A percentile compares a stretch with the other conserved stretches of the same genome.
These are phyloP conservation scores for Talaromyces thailandensis DNA, from an alignment of 495 filamentous ascomycete genomes.

Conservation along the genomic window DNA sequence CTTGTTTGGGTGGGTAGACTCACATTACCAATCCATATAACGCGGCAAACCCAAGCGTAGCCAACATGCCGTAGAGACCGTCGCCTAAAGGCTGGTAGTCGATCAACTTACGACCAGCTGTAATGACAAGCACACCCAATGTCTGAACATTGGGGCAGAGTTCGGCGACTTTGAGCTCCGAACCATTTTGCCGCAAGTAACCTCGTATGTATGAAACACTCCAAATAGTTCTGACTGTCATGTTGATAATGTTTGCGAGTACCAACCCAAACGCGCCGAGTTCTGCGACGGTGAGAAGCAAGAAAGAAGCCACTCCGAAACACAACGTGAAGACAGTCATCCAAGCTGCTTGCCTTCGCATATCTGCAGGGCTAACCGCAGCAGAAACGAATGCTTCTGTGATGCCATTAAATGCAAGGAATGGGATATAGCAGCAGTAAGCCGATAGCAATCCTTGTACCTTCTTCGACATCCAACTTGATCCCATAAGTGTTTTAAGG, in stretches of 20 bases:
- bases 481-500: conserved; percentile 64
- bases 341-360: conserved; percentile 67
- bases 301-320: conserved; percentile 62
- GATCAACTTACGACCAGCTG: conserved; percentile 20
- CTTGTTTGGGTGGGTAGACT: conserved; percentile 23
- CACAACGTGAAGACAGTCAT: conserved; percentile 70
- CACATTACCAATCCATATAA: conserved; percentile 50
- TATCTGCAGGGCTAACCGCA: conserved; percentile 59
- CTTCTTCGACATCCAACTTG: conserved; percentile 54
- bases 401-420: conserved; percentile 86
- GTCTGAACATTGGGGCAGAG: conserved; percentile 19
- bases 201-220: conserved; percentile 58
- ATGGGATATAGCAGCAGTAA: conserved; percentile 89
- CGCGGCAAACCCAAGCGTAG: conserved; percentile 39
- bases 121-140: conserved; percentile 23
- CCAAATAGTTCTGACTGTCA: conserved; percentile 75
- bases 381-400: conserved; percentile 87
- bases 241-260: conserved; percentile 75
- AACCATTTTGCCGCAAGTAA: conserved; percentile 43
- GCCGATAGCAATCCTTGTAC: conserved; percentile 61
- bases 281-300: conserved; percentile 54
- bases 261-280: conserved; percentile 76
- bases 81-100: conserved; percentile 17
- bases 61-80: conserved; percentile 36
- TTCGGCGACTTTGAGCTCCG: conserved; percentile 20